These are phyloP conservation scores for rapeseed (Brassica napus) DNA, from an alignment of 345 rosid species.

Conservation along the genomic window DNA sequence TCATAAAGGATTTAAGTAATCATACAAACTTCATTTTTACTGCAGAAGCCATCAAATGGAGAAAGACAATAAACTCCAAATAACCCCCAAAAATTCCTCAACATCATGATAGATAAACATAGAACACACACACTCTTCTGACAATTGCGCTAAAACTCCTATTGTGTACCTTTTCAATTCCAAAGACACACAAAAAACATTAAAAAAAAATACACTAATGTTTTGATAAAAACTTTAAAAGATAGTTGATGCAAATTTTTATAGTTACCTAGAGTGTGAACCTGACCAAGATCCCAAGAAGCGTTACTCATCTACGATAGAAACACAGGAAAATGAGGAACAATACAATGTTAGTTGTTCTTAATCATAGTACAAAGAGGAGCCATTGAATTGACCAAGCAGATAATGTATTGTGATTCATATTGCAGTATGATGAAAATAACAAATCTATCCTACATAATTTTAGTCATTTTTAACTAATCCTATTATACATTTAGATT, in stretches of 20 bases:
- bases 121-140: constrained; percentile 18
- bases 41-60: constrained; percentile 29
- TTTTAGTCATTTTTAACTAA: background rate
- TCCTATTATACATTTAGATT: background rate
- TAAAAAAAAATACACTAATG: too few species aligned
- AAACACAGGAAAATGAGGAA: background rate
- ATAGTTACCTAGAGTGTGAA: too few species aligned
- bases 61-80: constrained; percentile 6
- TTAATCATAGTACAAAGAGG: background rate
- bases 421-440: background rate
- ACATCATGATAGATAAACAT: constrained; percentile 10
- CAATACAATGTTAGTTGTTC: background rate
- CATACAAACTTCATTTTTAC: constrained; percentile 13
- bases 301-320: constrained; percentile 30
- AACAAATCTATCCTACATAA: background rate
- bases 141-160: constrained; percentile 15
- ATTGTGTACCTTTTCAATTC: background rate
- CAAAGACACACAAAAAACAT: too few species aligned
- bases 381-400: background rate
- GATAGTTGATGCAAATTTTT: too few species aligned
- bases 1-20: background rate
- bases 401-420: background rate
- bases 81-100: background rate
- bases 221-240: too few species aligned
- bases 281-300: constrained; percentile 3